A percentile compares a stretch with the other conserved stretches of the same genome.
Conservation (phyloP, 2,329 filamentous ascomycete genomes). For the Xylariaceae sp. region DNA sequence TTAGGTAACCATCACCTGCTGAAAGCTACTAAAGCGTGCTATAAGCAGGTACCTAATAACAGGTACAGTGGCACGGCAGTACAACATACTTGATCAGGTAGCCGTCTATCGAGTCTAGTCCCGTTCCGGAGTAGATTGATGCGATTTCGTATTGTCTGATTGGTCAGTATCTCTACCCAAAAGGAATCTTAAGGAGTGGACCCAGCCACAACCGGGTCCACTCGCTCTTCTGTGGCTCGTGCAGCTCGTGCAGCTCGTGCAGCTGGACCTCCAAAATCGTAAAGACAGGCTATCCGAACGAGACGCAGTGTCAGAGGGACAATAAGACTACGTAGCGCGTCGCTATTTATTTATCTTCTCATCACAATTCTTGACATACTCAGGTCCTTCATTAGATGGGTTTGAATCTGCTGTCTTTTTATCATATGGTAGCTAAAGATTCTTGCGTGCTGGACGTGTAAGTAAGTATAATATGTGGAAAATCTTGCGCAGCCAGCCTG, state of each 20-base stretch:
- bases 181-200: too few species aligned
- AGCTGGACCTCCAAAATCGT: constrained; percentile 41
- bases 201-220: too few species aligned
- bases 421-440: background rate
- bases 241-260: too few species aligned
- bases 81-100: too few species aligned
- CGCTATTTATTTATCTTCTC: constrained; percentile 1
- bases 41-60: constrained; percentile 6
- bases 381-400: background rate
- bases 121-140: constrained; percentile 30
- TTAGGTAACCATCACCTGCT: too few species aligned
- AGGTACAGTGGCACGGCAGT: too few species aligned
- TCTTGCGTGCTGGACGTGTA: constrained; percentile 9
- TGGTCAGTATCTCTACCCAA: constrained; percentile 34
- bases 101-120: constrained; percentile 20
- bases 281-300: constrained; percentile 34
- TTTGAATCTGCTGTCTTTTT: background rate
- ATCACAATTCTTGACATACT: constrained; percentile 6
- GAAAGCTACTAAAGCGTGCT: too few species aligned
- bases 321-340: constrained; percentile 23
- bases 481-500: constrained; percentile 29
- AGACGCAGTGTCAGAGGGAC: constrained; percentile 33
- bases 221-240: constrained; percentile 34
- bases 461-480: constrained; percentile 15
- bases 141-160: constrained; percentile 32